Conservation (phyloP, 2,329 filamentous ascomycete species). For the Venturia asperata region DNA sequence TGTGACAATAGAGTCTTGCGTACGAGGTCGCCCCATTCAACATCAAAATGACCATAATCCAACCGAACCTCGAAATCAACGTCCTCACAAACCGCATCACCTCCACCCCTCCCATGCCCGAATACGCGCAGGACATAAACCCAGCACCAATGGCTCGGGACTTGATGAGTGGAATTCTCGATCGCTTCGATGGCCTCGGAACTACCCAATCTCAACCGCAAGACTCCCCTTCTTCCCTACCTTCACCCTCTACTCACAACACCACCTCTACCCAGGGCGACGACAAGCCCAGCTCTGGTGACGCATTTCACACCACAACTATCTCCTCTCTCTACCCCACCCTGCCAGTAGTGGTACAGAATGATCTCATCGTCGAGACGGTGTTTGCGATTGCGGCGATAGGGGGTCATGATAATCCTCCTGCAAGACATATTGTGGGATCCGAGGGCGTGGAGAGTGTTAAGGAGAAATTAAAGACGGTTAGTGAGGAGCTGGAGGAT, state of each 20-base stretch:
- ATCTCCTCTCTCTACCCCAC: slow-evolving; percentile 66
- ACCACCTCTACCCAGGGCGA: not conserved
- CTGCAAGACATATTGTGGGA: slow-evolving; percentile 87
- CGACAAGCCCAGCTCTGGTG: not conserved
- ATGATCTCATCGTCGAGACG: slow-evolving; percentile 75
- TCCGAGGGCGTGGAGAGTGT: slow-evolving; percentile 80
- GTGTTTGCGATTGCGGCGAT: slow-evolving; percentile 87
- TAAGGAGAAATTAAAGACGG: slow-evolving; percentile 92
- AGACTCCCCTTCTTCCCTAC: not conserved
- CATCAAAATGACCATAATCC: slow-evolving; percentile 89
- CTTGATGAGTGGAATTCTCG: slow-evolving; percentile 72
- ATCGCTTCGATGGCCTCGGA: slow-evolving; percentile 57
- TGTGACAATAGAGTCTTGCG: slow-evolving; percentile 55
- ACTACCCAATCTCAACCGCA: slow-evolving; percentile 45
- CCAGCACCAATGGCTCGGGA: slow-evolving; percentile 75
- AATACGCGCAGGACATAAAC: slow-evolving; percentile 61
- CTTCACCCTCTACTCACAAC: slow-evolving; percentile 24
- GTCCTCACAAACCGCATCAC: slow-evolving; percentile 81
- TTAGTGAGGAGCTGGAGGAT: slow-evolving; percentile 92
- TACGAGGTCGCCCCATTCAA: slow-evolving; percentile 97
- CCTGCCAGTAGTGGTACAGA: slow-evolving; percentile 59
- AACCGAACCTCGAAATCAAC: slow-evolving; percentile 88
- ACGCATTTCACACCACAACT: slow-evolving; percentile 27
- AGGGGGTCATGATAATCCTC: slow-evolving; percentile 91
- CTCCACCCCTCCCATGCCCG: slow-evolving; percentile 69